Evolutionary conservation across 2,329 filamentous ascomycete species (phyloP).

Genomic region (Didymella glomerata): DNA sequence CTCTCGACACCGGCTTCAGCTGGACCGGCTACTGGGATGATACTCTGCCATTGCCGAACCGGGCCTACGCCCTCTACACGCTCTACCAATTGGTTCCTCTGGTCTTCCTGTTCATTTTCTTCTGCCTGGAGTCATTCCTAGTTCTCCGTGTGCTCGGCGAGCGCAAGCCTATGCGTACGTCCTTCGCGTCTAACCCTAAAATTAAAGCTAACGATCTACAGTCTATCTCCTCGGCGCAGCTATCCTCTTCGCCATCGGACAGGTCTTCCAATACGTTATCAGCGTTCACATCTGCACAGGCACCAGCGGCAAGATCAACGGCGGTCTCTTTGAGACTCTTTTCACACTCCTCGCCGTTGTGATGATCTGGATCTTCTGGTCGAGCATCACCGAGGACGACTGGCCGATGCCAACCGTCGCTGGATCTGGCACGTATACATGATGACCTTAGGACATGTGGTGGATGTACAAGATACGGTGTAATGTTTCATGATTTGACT

Average conservation of each 20-base stretch:
- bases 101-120: slow-evolving; percentile 88
- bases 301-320: slow-evolving; percentile 86
- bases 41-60: slow-evolving; percentile 60
- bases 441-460: slow-evolving; percentile 26
- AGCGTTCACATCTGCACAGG: slow-evolving; percentile 90
- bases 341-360: slow-evolving; percentile 88
- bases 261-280: slow-evolving; percentile 95
- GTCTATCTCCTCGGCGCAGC: slow-evolving; percentile 79
- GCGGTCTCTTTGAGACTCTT: slow-evolving; percentile 88
- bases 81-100: slow-evolving; percentile 91
- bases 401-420: slow-evolving; percentile 73
- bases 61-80: slow-evolving; percentile 88
- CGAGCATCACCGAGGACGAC: slow-evolving; percentile 98
- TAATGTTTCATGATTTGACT: slow-evolving; percentile 51
- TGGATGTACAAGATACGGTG: slow-evolving; percentile 34
- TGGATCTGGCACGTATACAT: slow-evolving; percentile 53
- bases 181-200: background rate
- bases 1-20: slow-evolving; percentile 86
- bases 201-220: slow-evolving; percentile 41
- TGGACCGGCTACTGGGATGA: slow-evolving; percentile 82
- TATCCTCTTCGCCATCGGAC: slow-evolving; percentile 86
- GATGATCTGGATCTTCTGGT: slow-evolving; percentile 95
- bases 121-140: slow-evolving; percentile 80
- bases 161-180: slow-evolving; percentile 82
- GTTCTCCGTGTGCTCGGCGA: slow-evolving; percentile 89